Evolutionary conservation across 2,329 filamentous ascomycete genomes (phyloP), one percentile per base, ranked within the genome.

Genomic region (Botryosphaeria dothidea): DNA sequence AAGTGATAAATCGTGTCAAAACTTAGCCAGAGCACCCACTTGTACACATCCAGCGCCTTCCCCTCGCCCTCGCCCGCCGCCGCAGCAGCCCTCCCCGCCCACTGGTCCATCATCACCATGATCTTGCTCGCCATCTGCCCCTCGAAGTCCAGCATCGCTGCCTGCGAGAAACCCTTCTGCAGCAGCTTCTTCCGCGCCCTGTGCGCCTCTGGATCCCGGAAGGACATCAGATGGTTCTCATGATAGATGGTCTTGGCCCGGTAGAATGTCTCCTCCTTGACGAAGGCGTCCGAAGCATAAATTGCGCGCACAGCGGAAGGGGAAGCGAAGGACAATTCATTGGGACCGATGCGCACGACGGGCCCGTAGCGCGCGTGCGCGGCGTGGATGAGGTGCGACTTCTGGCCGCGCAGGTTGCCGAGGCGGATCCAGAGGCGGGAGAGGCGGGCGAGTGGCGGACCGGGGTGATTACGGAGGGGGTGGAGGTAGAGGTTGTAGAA

Each of bases 281-380:
- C 29, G 36, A 62, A 62, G 43, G 19, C 29, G 46, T 49, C 58
- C 1, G 57, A 29, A 2, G 19, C 13, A 29, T 62, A 49, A 15
- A 51, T 49, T 5, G 21, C 7, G 2, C n/a, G 23, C 7, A 21
- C 25, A 13, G 61, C 46, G 17, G 19, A 11, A 23, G 61, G 34
- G 1, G 31, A 29, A 3, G 49, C 23, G 41, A 66, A 43, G 15
- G 65, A 66, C 19, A 66, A 34, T 21, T 66, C 65, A 34, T 64
- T 60, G 15, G 65, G 65, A 1, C 36, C 48, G 31, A 66, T 23
- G 41, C 65, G 65, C 25, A 66, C 43, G 31, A 66, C 25, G 9
- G 38, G 15, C 15, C 65, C 65, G 31, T 65, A 60, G 38, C 11
- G 46, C n/a, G 21, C 27, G 25, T 61, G 57, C 57, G 57, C 41